Percentiles rank a stretch among this genome's conserved stretches.
phyloP scores from a whole-genome alignment of 306 rosid genomes.

The Rosa lucieae region DNA sequence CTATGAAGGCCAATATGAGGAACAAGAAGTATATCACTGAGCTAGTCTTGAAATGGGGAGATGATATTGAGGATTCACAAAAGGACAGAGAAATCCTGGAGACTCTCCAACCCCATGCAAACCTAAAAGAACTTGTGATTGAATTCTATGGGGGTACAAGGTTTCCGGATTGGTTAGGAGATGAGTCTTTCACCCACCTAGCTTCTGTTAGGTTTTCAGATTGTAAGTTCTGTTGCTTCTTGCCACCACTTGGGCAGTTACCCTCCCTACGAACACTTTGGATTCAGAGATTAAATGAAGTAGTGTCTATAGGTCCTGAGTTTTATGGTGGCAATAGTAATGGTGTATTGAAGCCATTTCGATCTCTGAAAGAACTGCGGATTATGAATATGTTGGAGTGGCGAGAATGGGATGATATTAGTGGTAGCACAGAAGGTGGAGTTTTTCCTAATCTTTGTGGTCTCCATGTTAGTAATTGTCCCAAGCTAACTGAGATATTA shows the following conservation, averaged over 20 bases:
- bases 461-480: neutral
- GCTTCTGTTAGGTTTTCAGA: neutral
- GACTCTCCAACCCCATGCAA: constrained; percentile 13
- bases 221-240: constrained; percentile 6
- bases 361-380: neutral
- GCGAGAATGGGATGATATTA: neutral
- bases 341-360: neutral
- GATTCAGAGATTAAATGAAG: neutral
- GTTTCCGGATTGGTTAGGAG: constrained; percentile 16
- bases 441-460: constrained; percentile 1
- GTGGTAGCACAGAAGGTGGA: neutral
- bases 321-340: neutral
- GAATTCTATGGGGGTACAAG: constrained; percentile 13
- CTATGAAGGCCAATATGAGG: constrained; percentile 11
- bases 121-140: neutral
- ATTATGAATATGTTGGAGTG: constrained; percentile 2
- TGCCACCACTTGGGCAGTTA: neutral
- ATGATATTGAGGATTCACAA: neutral
- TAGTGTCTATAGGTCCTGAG: neutral
- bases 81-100: constrained; percentile 12
- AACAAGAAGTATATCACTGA: constrained; percentile 15
- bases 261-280: neutral
- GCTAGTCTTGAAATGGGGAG: constrained; percentile 18
- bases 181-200: neutral
- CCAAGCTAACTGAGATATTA: neutral